These are phyloP conservation scores for Zasmidium cellare DNA, from an alignment of 2,329 filamentous ascomycete species.

Conservation along the genomic window DNA sequence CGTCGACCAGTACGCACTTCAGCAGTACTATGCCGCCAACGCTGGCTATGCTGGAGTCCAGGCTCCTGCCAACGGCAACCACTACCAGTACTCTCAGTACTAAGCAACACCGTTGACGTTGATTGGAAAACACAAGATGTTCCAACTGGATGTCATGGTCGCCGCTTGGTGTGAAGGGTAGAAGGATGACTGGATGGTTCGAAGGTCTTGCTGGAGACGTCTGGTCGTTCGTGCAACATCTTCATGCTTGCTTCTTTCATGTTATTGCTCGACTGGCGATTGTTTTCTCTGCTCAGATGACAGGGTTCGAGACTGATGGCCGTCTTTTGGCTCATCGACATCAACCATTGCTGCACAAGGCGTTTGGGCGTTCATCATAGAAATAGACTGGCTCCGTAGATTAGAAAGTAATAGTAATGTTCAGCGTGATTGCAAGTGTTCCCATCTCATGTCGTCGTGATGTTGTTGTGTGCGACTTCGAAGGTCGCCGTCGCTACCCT, in stretches of 20 bases:
- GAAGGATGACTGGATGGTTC: neutral
- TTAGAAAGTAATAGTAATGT: no score
- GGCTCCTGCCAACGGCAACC: neutral
- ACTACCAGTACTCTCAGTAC: constrained; percentile 4
- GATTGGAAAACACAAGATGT: neutral
- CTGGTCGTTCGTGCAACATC: neutral
- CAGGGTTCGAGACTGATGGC: neutral
- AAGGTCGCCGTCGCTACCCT: no score
- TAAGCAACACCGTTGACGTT: neutral
- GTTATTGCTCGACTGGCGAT: neutral
- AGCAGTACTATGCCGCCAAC: neutral
- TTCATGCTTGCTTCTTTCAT: neutral
- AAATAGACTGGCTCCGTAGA: no score
- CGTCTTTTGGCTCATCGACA: no score
- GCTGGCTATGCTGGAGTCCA: neutral
- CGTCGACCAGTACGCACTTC: no score
- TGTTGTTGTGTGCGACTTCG: no score
- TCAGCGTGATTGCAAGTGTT: no score
- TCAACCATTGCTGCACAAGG: no score
- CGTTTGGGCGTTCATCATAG: no score
- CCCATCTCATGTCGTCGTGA: no score
- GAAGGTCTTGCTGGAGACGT: neutral
- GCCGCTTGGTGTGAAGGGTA: constrained; percentile 5
- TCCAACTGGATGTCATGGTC: neutral
- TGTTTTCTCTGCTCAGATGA: neutral